Conservation (phyloP, 768 basidiomycete genomes). For the Pulveroboletus sp. region DNA sequence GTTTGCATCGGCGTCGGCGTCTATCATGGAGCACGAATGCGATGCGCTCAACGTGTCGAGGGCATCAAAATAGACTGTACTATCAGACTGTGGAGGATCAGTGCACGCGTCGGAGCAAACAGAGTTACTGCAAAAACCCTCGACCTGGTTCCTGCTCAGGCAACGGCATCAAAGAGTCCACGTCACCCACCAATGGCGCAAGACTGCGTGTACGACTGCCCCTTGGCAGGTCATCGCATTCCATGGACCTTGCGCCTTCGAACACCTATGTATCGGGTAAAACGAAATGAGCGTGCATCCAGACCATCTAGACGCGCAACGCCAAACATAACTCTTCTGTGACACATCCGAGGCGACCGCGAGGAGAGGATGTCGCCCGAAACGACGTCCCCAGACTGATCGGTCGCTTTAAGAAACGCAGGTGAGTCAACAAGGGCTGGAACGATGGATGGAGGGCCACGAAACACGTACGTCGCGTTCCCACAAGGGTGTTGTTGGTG, state of each 20-base stretch:
- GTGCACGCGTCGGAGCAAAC: slow-evolving; percentile 1
- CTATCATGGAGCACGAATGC: slow-evolving; percentile 2
- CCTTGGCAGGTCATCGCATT: not conserved
- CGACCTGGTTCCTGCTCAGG: slow-evolving; percentile 12
- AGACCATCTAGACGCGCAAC: not conserved
- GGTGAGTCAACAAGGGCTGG: not conserved
- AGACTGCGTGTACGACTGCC: not conserved
- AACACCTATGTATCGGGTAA: slow-evolving; percentile 6
- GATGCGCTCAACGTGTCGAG: slow-evolving; percentile 15
- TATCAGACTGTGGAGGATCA: slow-evolving; percentile 9
- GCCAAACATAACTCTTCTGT: slow-evolving; percentile 18
- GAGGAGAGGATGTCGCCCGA: slow-evolving; percentile 12
- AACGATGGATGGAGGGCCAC: not conserved
- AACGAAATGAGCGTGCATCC: slow-evolving; percentile 1
- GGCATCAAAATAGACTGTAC: slow-evolving; percentile 26
- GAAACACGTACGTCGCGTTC: slow-evolving; percentile 9
- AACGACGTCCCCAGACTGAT: slow-evolving; percentile 4
- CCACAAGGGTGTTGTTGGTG: slow-evolving; percentile 9
- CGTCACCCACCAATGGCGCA: slow-evolving; percentile 1
- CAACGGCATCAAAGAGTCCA: not conserved
- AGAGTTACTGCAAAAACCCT: not conserved
- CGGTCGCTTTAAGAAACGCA: not conserved
- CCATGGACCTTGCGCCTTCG: not conserved
- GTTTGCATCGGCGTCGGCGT: slow-evolving; percentile 11
- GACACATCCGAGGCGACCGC: slow-evolving; percentile 12